Conservation (phyloP, 306 rosid species). For the Trifolium repens region DNA sequence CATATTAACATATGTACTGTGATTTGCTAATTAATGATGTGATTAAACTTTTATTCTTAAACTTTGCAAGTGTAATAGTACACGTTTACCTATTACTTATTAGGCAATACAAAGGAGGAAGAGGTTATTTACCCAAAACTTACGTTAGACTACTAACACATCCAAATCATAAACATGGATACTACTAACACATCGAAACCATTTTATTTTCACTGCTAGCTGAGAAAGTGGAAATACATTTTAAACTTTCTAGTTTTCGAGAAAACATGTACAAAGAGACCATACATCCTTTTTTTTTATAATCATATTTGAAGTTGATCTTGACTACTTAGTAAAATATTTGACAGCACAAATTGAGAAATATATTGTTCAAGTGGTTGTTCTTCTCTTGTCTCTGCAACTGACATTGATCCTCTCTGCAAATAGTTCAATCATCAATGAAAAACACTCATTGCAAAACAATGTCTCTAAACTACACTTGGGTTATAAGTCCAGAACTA, state of each 20-base stretch:
- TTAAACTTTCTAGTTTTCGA: conserved; percentile 12
- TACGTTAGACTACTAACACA: no score
- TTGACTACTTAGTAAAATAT: conserved; percentile 14
- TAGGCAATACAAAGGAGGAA: no score
- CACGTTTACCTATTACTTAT: no score
- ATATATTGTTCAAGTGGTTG: conserved; percentile 45
- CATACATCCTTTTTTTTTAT: neutral
- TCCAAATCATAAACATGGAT: no score
- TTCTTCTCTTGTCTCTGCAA: conserved; percentile 37
- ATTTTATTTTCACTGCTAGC: neutral
- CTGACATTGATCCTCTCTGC: conserved; percentile 40
- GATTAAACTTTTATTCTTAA: no score
- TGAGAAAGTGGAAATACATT: conserved; percentile 12
- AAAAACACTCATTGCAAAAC: conserved; percentile 12
- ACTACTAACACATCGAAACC: no score
- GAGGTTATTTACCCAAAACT: no score
- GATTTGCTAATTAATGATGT: no score
- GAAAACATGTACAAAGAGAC: neutral
- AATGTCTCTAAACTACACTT: neutral
- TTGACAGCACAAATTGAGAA: conserved; percentile 40
- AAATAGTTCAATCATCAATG: conserved; percentile 8
- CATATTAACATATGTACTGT: no score
- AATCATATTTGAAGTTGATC: conserved; percentile 7
- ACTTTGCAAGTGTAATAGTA: no score
- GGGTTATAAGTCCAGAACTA: neutral